Conservation (phyloP, 1,284 basidiomycete genomes). For the Tylopilus orsonianus region DNA sequence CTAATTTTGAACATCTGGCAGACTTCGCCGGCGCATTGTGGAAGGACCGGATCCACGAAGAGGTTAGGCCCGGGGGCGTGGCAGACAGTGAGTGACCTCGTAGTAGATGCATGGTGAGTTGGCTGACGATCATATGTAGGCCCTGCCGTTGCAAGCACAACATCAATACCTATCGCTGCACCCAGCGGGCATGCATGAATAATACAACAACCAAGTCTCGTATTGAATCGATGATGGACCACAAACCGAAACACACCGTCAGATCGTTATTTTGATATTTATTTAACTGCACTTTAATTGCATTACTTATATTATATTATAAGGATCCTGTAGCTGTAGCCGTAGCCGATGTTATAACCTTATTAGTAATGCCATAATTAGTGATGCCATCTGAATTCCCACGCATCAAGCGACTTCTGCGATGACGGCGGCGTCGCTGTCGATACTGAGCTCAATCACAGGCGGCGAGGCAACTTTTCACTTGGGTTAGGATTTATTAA, state of each 20-base stretch:
- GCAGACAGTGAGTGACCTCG: slow-evolving; percentile 7
- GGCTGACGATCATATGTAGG: slow-evolving; percentile 7
- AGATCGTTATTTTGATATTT: background rate
- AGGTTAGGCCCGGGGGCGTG: slow-evolving; percentile 6
- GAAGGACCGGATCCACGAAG: slow-evolving; percentile 25
- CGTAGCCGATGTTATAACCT: background rate
- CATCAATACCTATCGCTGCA: background rate
- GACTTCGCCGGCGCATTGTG: slow-evolving; percentile 13
- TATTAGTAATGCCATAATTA: background rate
- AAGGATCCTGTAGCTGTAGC: slow-evolving; percentile 1
- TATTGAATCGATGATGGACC: background rate
- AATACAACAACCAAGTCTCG: background rate
- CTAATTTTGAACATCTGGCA: slow-evolving; percentile 7
- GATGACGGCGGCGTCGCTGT: background rate
- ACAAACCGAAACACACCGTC: background rate
- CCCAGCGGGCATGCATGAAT: background rate
- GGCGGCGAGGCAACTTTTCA: background rate
- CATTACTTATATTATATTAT: background rate
- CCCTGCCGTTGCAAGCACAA: background rate
- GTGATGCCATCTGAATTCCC: background rate
- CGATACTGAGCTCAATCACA: background rate
- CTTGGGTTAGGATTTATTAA: background rate
- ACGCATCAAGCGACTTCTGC: background rate
- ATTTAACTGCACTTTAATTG: background rate
- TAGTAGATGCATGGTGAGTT: background rate